Base-by-base conservation (phyloP, 768 basidiomycete genomes). In the Phylloporus arenicola region DNA sequence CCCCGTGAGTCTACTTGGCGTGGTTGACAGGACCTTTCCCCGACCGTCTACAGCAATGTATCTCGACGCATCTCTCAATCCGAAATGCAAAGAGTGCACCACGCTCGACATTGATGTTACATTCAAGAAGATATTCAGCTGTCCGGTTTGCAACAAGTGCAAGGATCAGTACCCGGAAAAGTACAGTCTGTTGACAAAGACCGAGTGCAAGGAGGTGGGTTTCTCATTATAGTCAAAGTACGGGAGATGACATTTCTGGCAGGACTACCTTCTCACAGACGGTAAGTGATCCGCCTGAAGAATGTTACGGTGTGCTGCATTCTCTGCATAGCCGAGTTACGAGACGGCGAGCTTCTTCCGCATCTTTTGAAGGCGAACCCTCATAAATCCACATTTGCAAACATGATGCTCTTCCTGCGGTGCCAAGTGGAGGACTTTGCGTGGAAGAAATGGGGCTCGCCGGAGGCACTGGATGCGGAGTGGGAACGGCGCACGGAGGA, bases 321-420 rank as follows among this genome's bases (percentile, higher is more conserved):
- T 29, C 19, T 31, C 33, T 29, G 42, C 9, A n/a, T 59, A 92
- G 92, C 94, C 29, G 96, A 99, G 64, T 75, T 99, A 24, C 84
- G 87, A 50, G 96, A 99, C 64, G 83, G 89, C 60, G 91, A 96
- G 58, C 72, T 87, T 16, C 79, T 99, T 56, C 96, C 95, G 0
- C 96, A 99, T 67, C 74, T 95, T 22, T 77, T 98, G 50, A 92
- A 94, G 63, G 88, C 91, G 17, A 97, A 97, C 65, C 94, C 92
- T 4, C 93, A 96, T 72, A 87, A 89, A 56, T 88, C 92, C 11
- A 94, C 91, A 0, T 98, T 89, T 64, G 88, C 89, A 31, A 99
- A 98, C 74, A 98, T 98, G 96, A 98, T 98, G 96, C 77, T 99
- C 19, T 98, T 88, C 70, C 75, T 97, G 5, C 83, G 96, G 30